A percentile compares a stretch with the other conserved stretches of the same genome.
These are phyloP conservation scores for Volvox africanus DNA, from an alignment of 139 green algal genomes.

Conservation along the genomic window DNA sequence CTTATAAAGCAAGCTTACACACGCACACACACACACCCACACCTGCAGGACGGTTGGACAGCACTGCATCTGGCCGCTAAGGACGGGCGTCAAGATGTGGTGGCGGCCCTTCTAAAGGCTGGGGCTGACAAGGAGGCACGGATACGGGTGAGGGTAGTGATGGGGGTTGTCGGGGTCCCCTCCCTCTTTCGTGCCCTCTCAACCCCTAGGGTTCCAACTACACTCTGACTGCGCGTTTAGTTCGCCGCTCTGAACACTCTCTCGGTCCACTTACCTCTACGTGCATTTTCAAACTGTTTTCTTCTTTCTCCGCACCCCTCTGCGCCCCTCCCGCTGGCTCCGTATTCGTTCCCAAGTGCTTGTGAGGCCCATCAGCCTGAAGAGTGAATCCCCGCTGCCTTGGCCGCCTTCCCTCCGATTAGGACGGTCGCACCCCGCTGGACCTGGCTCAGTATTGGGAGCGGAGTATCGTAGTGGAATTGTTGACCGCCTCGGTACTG, in stretches of 20 bases:
- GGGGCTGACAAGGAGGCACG: not conserved
- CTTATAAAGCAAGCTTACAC: too few relatives aligned
- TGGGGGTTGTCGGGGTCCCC: not conserved
- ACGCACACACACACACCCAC: not conserved
- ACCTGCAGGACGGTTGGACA: constrained; percentile 35
- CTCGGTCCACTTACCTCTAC: not conserved
- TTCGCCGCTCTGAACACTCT: too few relatives aligned
- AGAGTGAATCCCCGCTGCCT: too few relatives aligned
- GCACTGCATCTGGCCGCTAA: constrained; percentile 11
- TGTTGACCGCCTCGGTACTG: not conserved
- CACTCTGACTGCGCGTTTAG: too few relatives aligned
- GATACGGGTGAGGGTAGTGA: constrained; percentile 3
- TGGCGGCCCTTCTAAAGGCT: constrained; percentile 10
- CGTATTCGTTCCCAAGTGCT: not conserved
- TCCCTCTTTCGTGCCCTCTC: too few relatives aligned
- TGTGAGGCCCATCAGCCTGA: not conserved
- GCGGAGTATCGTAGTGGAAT: not conserved
- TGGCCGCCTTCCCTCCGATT: not conserved
- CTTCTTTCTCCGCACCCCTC: not conserved
- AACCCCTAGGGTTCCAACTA: too few relatives aligned
- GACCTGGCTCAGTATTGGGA: constrained; percentile 25
- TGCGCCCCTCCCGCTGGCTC: not conserved
- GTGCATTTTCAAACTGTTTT: not conserved
- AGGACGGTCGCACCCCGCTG: constrained; percentile 21
- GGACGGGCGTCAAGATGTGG: constrained; percentile 29